Conservation (phyloP, 371 early-diverging fungal genomes). For the Mortierella sp. region DNA sequence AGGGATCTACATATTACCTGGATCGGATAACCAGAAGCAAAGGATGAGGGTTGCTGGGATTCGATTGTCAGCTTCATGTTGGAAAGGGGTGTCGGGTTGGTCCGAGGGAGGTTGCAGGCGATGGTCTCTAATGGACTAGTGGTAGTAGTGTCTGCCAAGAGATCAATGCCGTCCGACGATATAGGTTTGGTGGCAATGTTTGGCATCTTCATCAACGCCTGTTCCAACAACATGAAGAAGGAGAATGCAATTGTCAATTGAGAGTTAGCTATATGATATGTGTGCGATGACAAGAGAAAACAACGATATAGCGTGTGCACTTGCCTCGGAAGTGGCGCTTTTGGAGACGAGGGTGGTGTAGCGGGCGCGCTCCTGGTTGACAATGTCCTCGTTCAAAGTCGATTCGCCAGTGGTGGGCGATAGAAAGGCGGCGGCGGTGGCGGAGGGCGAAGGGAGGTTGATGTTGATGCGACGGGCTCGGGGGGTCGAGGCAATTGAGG, state of each 20-base stretch:
- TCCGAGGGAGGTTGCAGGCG: slow-evolving; percentile 23
- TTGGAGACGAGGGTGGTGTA: slow-evolving; percentile 42
- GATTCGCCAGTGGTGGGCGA: slow-evolving; percentile 23
- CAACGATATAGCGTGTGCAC: not conserved
- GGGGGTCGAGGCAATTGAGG: not conserved
- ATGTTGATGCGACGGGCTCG: slow-evolving; percentile 39
- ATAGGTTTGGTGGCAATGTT: slow-evolving; percentile 44
- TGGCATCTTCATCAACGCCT: slow-evolving; percentile 46
- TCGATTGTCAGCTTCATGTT: slow-evolving; percentile 24
- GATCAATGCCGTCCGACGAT: slow-evolving; percentile 7
- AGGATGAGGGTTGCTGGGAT: not conserved
- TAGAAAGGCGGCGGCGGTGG: slow-evolving; percentile 32
- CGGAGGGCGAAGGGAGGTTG: slow-evolving; percentile 26
- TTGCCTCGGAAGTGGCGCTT: slow-evolving; percentile 42
- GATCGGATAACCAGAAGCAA: slow-evolving; percentile 28
- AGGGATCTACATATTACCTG: slow-evolving; percentile 19
- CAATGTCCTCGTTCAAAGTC: slow-evolving; percentile 18
- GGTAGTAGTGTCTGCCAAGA: not conserved
- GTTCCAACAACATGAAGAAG: not conserved
- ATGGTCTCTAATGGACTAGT: not conserved
- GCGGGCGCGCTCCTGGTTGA: slow-evolving; percentile 26
- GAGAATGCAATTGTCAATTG: not conserved
- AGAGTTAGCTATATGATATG: not conserved
- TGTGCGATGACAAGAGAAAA: not conserved
- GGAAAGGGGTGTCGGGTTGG: slow-evolving; percentile 14